Evolutionary conservation across 148 eudicot species (phyloP).

Genomic region (Camellia sinensis): DNA sequence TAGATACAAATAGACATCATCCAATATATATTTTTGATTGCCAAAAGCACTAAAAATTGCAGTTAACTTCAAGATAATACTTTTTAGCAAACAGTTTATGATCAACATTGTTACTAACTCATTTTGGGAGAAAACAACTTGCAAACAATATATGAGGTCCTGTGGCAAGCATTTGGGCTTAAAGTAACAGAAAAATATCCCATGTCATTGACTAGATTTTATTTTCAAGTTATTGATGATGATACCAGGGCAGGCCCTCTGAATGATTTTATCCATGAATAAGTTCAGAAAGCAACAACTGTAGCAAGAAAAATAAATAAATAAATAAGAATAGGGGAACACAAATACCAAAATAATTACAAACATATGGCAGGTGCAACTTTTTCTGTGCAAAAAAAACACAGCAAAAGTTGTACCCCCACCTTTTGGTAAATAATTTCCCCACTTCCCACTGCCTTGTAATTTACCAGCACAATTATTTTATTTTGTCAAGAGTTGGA

Average conservation of each 20-base stretch:
- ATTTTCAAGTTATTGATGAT: not conserved
- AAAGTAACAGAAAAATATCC: not conserved
- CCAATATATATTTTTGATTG: not conserved
- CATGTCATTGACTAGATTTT: not conserved
- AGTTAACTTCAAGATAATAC: not conserved
- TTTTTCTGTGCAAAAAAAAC: too few species aligned
- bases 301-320: constrained; percentile 1
- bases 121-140: not conserved
- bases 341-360: too few species aligned
- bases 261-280: not conserved
- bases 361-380: too few species aligned
- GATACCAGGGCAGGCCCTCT: not conserved
- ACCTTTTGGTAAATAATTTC: too few species aligned
- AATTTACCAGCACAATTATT: not conserved
- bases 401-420: too few species aligned
- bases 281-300: not conserved
- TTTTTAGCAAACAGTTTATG: not conserved
- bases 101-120: not conserved
- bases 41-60: not conserved
- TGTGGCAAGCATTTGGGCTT: not conserved
- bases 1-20: not conserved
- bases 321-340: too few species aligned
- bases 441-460: too few species aligned
- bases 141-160: not conserved
- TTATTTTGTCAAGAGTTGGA: not conserved